Evolutionary conservation across 2,329 filamentous ascomycete genomes (phyloP).

Genomic region (Penicillium frequentans): DNA sequence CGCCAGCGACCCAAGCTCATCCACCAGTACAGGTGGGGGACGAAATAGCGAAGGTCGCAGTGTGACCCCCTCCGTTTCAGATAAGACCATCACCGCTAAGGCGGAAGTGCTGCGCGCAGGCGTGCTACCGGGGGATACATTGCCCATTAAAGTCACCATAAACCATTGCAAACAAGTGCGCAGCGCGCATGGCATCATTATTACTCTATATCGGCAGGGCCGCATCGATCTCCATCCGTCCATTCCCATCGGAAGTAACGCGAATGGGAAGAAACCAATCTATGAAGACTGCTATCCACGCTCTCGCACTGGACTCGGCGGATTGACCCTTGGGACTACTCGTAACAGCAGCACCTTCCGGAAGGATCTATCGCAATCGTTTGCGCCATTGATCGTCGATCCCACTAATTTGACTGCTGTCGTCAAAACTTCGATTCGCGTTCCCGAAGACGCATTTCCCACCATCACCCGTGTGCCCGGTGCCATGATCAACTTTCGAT

Average conservation of each 20-base stretch:
- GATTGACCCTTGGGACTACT: conserved; percentile 80
- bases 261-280: conserved; percentile 67
- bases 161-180: conserved; percentile 87
- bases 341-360: conserved; percentile 90
- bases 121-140: conserved; percentile 78
- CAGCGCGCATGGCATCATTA: conserved; percentile 87
- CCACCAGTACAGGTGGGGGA: conserved; percentile 31
- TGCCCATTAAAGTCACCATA: conserved; percentile 77
- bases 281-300: conserved; percentile 85
- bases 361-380: conserved; percentile 88
- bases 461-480: conserved; percentile 88
- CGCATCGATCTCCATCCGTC: conserved; percentile 78
- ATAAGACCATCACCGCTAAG: conserved; percentile 81
- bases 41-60: conserved; percentile 52
- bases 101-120: conserved; percentile 81
- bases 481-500: conserved; percentile 92
- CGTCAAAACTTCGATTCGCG: conserved; percentile 77
- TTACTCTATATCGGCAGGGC: conserved; percentile 88
- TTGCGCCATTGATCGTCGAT: conserved; percentile 85
- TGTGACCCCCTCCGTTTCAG: conserved; percentile 57
- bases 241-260: conserved; percentile 59
- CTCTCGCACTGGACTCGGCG: conserved; percentile 81
- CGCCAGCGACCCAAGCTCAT: conserved; percentile 45
- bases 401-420: conserved; percentile 74
- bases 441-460: conserved; percentile 88